These are phyloP conservation scores for Vanrija humicola DNA, from an alignment of 1,284 basidiomycete species.

Conservation along the genomic window DNA sequence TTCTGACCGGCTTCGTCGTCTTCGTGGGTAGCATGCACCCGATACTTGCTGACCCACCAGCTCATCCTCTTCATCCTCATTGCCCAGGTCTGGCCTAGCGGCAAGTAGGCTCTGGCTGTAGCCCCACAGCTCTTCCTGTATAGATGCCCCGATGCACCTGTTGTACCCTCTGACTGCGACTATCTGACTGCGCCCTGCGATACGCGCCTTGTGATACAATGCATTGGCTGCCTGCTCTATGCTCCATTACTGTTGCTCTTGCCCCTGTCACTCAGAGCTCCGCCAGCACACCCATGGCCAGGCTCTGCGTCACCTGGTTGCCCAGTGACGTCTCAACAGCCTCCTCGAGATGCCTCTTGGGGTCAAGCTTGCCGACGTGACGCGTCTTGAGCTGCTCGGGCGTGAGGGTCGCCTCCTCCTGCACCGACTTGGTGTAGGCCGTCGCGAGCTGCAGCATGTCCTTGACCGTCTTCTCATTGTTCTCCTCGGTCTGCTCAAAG, in stretches of 20 bases:
- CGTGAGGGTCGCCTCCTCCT: slow-evolving; percentile 89
- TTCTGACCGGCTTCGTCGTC: slow-evolving; percentile 65
- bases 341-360: slow-evolving; percentile 93
- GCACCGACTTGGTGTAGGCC: slow-evolving; percentile 91
- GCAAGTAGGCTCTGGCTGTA: not conserved
- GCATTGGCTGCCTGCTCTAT: slow-evolving; percentile 14
- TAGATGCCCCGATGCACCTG: slow-evolving; percentile 5
- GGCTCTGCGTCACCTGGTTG: slow-evolving; percentile 88
- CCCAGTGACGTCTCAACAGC: slow-evolving; percentile 96
- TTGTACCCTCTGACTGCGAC: slow-evolving; percentile 5
- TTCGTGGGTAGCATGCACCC: slow-evolving; percentile 57
- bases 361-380: slow-evolving; percentile 96
- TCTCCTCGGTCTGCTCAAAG: slow-evolving; percentile 77
- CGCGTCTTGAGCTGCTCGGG: slow-evolving; percentile 87
- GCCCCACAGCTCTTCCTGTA: not conserved
- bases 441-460: slow-evolving; percentile 86
- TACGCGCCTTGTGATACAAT: slow-evolving; percentile 16
- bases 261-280: slow-evolving; percentile 57
- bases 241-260: not conserved
- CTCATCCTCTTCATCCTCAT: slow-evolving; percentile 71
- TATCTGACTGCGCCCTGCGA: not conserved
- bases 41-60: slow-evolving; percentile 45
- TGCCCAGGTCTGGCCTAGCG: slow-evolving; percentile 75
- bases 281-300: slow-evolving; percentile 85
- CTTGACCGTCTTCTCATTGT: slow-evolving; percentile 89